These are phyloP conservation scores for Monilinia fructigena DNA, from an alignment of 2,329 filamentous ascomycete species.

Conservation along the genomic window DNA sequence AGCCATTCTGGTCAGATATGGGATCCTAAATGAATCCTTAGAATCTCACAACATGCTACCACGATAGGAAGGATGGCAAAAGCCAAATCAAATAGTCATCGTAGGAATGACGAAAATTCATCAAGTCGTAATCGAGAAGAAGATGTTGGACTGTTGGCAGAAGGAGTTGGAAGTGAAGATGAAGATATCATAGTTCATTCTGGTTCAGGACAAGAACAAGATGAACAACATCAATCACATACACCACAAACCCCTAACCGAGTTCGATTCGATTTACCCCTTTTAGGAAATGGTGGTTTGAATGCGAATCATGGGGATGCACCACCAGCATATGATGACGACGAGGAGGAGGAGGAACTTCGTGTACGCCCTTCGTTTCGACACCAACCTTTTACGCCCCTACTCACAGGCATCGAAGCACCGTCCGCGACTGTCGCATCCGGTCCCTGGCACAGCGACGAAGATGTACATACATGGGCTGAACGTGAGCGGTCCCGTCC, in stretches of 20 bases:
- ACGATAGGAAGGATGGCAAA: constrained; percentile 46
- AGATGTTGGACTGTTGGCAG: constrained; percentile 43
- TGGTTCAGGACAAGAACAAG: constrained; percentile 23
- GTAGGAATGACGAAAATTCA: constrained; percentile 33
- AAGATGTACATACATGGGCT: constrained; percentile 50
- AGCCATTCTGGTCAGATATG: constrained; percentile 3
- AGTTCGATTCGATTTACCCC: constrained; percentile 41
- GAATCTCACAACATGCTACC: constrained; percentile 42
- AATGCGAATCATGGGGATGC: constrained; percentile 29
- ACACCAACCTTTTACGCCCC: constrained; percentile 50
- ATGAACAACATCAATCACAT: constrained; percentile 25
- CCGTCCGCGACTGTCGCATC: constrained; percentile 69
- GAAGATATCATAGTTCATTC: constrained; percentile 38
- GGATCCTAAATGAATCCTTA: background rate
- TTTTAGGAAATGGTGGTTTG: background rate
- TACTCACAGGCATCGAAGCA: constrained; percentile 80
- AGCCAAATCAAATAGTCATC: constrained; percentile 42
- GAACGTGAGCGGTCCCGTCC: constrained; percentile 62
- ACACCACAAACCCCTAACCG: constrained; percentile 40
- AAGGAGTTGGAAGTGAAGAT: constrained; percentile 36
- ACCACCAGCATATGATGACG: constrained; percentile 47
- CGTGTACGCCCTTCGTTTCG: constrained; percentile 37
- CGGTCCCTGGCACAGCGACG: constrained; percentile 41
- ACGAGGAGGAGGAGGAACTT: constrained; percentile 30
- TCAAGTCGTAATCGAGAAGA: constrained; percentile 40